These are phyloP conservation scores for Fusarium solani-melongenae DNA, from an alignment of 2,329 filamentous ascomycete genomes.

Conservation along the genomic window DNA sequence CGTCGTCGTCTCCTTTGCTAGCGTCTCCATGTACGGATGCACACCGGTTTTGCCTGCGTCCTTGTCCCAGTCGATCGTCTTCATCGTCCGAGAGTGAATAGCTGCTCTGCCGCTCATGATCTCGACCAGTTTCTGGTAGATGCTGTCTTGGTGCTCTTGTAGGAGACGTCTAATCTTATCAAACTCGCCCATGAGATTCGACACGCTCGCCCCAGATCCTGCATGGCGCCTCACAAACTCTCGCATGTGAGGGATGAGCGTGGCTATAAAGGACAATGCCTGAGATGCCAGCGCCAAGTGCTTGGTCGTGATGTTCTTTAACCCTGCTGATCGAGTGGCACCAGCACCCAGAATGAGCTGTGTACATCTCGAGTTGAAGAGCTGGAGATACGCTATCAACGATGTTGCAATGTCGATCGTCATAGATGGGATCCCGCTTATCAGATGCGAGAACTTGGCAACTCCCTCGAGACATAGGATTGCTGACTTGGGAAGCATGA, in stretches of 20 bases:
- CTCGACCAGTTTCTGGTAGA: slow-evolving; percentile 92
- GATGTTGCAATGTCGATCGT: slow-evolving; percentile 82
- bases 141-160: slow-evolving; percentile 90
- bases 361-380: slow-evolving; percentile 96
- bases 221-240: slow-evolving; percentile 89
- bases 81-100: slow-evolving; percentile 79
- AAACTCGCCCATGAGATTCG: slow-evolving; percentile 80
- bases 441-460: slow-evolving; percentile 83
- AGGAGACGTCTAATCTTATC: slow-evolving; percentile 86
- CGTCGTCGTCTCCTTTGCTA: slow-evolving; percentile 87
- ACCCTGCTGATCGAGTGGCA: slow-evolving; percentile 85
- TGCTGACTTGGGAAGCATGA: slow-evolving; percentile 86
- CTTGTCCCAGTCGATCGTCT: slow-evolving; percentile 78
- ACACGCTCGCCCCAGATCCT: slow-evolving; percentile 62
- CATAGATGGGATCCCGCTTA: slow-evolving; percentile 88
- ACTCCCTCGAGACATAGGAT: slow-evolving; percentile 84
- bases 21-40: slow-evolving; percentile 84
- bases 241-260: slow-evolving; percentile 87
- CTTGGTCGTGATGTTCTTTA: slow-evolving; percentile 97
- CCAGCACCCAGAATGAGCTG: slow-evolving; percentile 96
- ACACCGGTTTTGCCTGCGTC: slow-evolving; percentile 51
- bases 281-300: slow-evolving; percentile 93
- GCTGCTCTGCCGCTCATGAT: slow-evolving; percentile 86
- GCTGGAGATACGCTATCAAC: slow-evolving; percentile 85
- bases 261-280: slow-evolving; percentile 86